Percentiles rank a stretch among this genome's conserved stretches.
phyloP scores from a whole-genome alignment of 257 asterid genomes.

The Rehmannia glutinosa region DNA sequence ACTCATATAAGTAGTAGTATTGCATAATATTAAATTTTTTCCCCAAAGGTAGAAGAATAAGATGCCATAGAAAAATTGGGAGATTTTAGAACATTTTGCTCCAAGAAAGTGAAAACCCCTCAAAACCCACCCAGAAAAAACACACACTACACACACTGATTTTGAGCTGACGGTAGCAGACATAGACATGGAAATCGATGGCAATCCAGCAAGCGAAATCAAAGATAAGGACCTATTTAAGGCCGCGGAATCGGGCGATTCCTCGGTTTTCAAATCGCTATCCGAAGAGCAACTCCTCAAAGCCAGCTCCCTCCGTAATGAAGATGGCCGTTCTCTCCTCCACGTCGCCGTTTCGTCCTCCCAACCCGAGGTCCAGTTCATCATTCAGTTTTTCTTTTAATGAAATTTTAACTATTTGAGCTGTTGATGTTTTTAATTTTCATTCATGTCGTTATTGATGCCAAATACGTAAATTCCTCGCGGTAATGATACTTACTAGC shows the following conservation, averaged over 20 bases:
- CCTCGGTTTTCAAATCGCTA: slow-evolving; percentile 55
- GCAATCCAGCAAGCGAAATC: slow-evolving; percentile 14
- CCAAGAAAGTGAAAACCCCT: background rate
- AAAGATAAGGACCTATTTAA: slow-evolving; percentile 50
- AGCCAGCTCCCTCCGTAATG: slow-evolving; percentile 67
- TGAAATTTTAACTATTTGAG: background rate
- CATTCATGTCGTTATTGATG: background rate
- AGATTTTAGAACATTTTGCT: too few relatives aligned
- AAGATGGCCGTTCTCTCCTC: slow-evolving; percentile 85
- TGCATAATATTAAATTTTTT: too few relatives aligned
- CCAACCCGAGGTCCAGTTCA: slow-evolving; percentile 44
- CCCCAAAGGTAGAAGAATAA: too few relatives aligned
- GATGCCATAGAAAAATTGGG: too few relatives aligned
- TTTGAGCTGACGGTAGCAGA: background rate
- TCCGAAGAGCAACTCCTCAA: slow-evolving; percentile 48
- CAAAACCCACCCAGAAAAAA: background rate
- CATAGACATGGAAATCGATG: slow-evolving; percentile 57
- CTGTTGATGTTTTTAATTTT: background rate
- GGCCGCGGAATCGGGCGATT: slow-evolving; percentile 76
- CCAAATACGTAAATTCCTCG: background rate
- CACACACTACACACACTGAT: slow-evolving; percentile 8
- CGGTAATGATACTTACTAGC: background rate
- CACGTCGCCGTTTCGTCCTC: slow-evolving; percentile 90
- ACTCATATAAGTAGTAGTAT: too few relatives aligned
- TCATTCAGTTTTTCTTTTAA: background rate